Conservation (phyloP, 164 flowering plant genomes). For the Saururus chinensis region DNA sequence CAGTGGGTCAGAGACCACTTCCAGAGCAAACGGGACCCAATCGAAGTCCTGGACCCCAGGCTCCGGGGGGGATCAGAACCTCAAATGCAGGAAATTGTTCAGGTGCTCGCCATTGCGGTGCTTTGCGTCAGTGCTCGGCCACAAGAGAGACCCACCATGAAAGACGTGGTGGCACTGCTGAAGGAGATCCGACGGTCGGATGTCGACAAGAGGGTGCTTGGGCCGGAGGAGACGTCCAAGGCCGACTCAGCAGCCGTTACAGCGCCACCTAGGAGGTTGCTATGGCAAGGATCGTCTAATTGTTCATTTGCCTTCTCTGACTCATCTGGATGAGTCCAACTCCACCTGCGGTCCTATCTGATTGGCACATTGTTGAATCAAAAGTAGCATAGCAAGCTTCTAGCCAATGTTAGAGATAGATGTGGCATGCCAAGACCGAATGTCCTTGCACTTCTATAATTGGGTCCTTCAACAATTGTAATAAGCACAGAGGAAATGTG, state of each 20-base stretch:
- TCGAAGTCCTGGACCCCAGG: constrained; percentile 62
- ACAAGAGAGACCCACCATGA: constrained; percentile 80
- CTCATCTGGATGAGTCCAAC: constrained; percentile 28
- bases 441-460: too few species aligned
- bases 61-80: constrained; percentile 69
- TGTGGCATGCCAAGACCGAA: too few species aligned
- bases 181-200: constrained; percentile 62
- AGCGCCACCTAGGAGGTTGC: constrained; percentile 21
- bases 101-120: constrained; percentile 70
- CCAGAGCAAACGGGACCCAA: constrained; percentile 39
- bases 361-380: too few species aligned
- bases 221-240: constrained; percentile 25
- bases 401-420: too few species aligned
- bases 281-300: constrained; percentile 54
- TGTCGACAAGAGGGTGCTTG: constrained; percentile 15
- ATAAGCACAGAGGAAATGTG: neutral
- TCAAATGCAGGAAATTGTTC: constrained; percentile 77
- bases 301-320: constrained; percentile 80
- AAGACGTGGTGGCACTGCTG: constrained; percentile 86
- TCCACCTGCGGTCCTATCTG: too few species aligned
- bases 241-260: constrained; percentile 14
- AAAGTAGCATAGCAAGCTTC: too few species aligned
- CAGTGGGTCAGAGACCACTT: constrained; percentile 82
- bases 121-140: constrained; percentile 54
- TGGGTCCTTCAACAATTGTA: too few species aligned